phyloP scores from a whole-genome alignment of 495 filamentous ascomycete genomes.

The Pyrenula massariospora region DNA sequence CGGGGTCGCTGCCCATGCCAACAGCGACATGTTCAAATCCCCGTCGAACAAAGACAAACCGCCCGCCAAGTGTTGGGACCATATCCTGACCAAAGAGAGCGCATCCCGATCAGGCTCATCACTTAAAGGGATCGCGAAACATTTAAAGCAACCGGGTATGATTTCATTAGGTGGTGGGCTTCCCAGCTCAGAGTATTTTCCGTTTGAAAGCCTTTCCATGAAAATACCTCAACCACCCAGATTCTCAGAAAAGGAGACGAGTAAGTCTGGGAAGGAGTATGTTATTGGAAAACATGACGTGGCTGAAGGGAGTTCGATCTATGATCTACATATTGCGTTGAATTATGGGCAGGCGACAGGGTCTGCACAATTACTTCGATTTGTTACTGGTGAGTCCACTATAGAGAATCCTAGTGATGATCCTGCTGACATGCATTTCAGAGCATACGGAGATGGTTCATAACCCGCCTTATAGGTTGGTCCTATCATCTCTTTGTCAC shows the following conservation, averaged over 20 bases:
- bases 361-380: constrained; percentile 75
- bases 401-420: too few species aligned
- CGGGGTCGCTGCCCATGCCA: constrained; percentile 64
- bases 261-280: constrained; percentile 38
- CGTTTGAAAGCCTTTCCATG: constrained; percentile 55
- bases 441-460: constrained; percentile 42
- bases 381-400: constrained; percentile 89
- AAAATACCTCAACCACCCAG: constrained; percentile 55
- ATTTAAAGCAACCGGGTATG: constrained; percentile 58
- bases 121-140: constrained; percentile 69
- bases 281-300: constrained; percentile 75
- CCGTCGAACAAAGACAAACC: constrained; percentile 53
- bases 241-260: constrained; percentile 57
- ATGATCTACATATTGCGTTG: constrained; percentile 67
- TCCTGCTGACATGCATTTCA: too few species aligned
- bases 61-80: constrained; percentile 73
- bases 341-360: constrained; percentile 88
- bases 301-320: constrained; percentile 47
- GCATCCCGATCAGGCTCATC: constrained; percentile 40
- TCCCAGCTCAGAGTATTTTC: constrained; percentile 82
- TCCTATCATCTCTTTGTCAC: too few species aligned
- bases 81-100: constrained; percentile 30
- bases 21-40: constrained; percentile 77
- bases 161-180: constrained; percentile 91
- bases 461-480: constrained; percentile 60